Conservation (phyloP, 1,139 yeast genomes). For the Scheffersomyces cryptocercus region DNA sequence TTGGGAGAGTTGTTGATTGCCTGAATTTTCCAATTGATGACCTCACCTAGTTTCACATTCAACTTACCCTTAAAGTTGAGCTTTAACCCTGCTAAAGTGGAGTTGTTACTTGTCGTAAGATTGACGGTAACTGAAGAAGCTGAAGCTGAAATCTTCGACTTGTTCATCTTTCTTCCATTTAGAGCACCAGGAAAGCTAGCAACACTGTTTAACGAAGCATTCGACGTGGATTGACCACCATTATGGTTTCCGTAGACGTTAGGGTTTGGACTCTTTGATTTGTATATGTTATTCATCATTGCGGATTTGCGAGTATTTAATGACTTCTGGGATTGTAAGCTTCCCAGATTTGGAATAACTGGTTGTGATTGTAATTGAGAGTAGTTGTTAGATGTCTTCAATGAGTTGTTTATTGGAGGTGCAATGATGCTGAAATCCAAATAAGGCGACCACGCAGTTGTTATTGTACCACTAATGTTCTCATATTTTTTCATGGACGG, state of each 20-base stretch:
- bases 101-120: constrained; percentile 30
- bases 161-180: constrained; percentile 6
- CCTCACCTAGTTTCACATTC: constrained; percentile 59
- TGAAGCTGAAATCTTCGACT: constrained; percentile 24
- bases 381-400: constrained; percentile 26
- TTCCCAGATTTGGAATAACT: constrained; percentile 4
- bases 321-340: constrained; percentile 7
- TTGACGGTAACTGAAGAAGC: constrained; percentile 49
- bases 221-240: constrained; percentile 3
- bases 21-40: constrained; percentile 65
- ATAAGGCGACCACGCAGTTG: constrained; percentile 61
- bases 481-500: constrained; percentile 7
- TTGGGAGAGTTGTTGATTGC: constrained; percentile 59
- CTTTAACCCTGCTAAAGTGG: constrained; percentile 49
- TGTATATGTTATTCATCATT: constrained; percentile 18
- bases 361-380: constrained; percentile 26
- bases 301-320: constrained; percentile 19
- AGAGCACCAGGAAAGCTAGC: background rate
- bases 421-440: constrained; percentile 57
- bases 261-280: constrained; percentile 13
- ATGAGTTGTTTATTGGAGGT: constrained; percentile 44
- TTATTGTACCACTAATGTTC: constrained; percentile 33
- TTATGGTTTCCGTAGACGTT: background rate
- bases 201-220: constrained; percentile 4
- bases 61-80: constrained; percentile 68